A percentile compares a stretch with the other conserved stretches of the same genome.
These are phyloP conservation scores for Inonotus obliquus DNA, from an alignment of 1,284 basidiomycete species.

Conservation along the genomic window DNA sequence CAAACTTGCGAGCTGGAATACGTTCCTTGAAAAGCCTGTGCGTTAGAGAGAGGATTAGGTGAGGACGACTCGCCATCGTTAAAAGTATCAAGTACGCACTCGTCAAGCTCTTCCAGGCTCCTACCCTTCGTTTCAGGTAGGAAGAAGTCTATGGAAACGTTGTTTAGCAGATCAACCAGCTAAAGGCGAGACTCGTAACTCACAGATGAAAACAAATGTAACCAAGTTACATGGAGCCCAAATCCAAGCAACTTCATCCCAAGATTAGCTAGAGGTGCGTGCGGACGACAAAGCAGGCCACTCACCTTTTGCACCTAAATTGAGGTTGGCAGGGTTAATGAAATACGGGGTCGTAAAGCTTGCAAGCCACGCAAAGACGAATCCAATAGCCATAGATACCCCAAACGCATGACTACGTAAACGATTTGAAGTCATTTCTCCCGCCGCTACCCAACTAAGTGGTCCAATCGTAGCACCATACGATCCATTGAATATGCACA, in stretches of 20 bases:
- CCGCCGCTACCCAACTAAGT: constrained; percentile 19
- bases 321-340: constrained; percentile 16
- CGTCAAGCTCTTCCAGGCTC: constrained; percentile 25
- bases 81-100: not conserved
- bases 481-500: constrained; percentile 19
- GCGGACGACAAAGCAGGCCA: not conserved
- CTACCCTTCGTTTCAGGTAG: constrained; percentile 26
- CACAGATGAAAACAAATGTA: constrained; percentile 21
- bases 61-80: not conserved
- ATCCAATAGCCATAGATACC: constrained; percentile 18
- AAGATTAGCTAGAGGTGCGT: not conserved
- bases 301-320: constrained; percentile 18
- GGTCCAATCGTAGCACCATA: constrained; percentile 19
- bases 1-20: constrained; percentile 4
- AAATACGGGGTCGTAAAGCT: constrained; percentile 21
- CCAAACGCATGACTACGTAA: constrained; percentile 20
- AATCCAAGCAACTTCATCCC: constrained; percentile 16
- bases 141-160: constrained; percentile 11
- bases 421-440: constrained; percentile 20
- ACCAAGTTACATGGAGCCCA: constrained; percentile 19
- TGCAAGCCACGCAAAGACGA: constrained; percentile 21
- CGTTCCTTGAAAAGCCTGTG: constrained; percentile 1
- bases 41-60: not conserved
- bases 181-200: not conserved
- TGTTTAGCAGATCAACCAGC: not conserved